Conservation (phyloP, 208 protist species). For the Leishmania aethiopica region DNA sequence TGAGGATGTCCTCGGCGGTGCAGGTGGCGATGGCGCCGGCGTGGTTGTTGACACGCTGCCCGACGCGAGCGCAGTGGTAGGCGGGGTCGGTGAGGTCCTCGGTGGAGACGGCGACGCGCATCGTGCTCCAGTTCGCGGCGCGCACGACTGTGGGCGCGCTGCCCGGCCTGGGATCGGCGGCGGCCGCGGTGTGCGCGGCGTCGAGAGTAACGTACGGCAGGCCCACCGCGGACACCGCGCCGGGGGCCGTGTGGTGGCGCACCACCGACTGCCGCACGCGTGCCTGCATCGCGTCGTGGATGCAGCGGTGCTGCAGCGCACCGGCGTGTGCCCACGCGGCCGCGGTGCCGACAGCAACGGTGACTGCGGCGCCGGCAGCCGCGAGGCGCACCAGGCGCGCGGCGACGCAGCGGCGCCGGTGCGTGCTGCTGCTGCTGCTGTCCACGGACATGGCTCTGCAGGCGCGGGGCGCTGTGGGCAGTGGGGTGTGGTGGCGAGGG, state of each 20-base stretch:
- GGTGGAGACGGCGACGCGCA: constrained; percentile 47
- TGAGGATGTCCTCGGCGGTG: constrained; percentile 37
- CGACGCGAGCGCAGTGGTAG: constrained; percentile 44
- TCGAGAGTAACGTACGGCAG: constrained; percentile 9
- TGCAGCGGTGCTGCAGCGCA: constrained; percentile 5
- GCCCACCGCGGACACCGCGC: neutral
- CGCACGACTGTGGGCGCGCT: neutral
- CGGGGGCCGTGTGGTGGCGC: neutral
- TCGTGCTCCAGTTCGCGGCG: constrained; percentile 19
- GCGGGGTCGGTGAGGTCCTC: constrained; percentile 35
- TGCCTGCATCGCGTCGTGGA: constrained; percentile 19
- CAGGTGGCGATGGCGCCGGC: constrained; percentile 26
- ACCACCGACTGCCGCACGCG: constrained; percentile 26
- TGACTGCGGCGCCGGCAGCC: constrained; percentile 9
- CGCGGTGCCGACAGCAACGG: neutral
- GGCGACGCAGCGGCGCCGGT: constrained; percentile 9
- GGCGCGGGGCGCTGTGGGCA: neutral
- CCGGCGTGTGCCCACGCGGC: constrained; percentile 1
- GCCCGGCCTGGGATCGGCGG: neutral
- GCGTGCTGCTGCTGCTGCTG: constrained; percentile 17
- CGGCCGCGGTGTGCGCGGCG: too few relatives aligned
- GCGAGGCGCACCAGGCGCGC: constrained; percentile 26
- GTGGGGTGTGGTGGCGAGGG: too few relatives aligned
- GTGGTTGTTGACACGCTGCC: constrained; percentile 23
- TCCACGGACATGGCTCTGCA: neutral